Percentiles rank a stretch among this genome's conserved stretches.
These are phyloP conservation scores for Hansenula sp. DNA, from an alignment of 1,139 yeast species.

Conservation along the genomic window DNA sequence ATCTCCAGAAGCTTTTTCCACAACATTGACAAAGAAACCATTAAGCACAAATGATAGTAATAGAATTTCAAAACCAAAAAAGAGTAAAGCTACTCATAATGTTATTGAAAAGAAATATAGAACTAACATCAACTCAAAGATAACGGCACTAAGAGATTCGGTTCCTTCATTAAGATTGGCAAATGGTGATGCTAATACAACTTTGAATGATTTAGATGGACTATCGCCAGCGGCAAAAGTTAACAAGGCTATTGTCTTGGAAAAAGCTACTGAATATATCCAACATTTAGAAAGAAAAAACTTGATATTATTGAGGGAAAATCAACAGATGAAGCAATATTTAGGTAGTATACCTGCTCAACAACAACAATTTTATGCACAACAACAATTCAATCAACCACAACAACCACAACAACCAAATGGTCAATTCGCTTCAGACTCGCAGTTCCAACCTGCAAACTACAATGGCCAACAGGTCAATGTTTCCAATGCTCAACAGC, in stretches of 20 bases:
- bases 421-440: slow-evolving; percentile 4
- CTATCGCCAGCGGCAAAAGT: slow-evolving; percentile 79
- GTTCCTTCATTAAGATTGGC: slow-evolving; percentile 56
- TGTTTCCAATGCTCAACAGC: slow-evolving; percentile 20
- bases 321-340: slow-evolving; percentile 41
- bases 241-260: slow-evolving; percentile 82
- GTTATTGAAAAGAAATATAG: slow-evolving; percentile 75
- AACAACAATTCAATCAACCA: slow-evolving; percentile 2
- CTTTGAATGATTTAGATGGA: slow-evolving; percentile 59
- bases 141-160: slow-evolving; percentile 59
- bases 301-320: slow-evolving; percentile 48
- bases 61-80: slow-evolving; percentile 24
- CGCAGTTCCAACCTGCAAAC: slow-evolving; percentile 19
- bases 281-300: slow-evolving; percentile 76
- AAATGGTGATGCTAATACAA: slow-evolving; percentile 16
- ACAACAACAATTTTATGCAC: slow-evolving; percentile 1
- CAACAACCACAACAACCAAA: not conserved
- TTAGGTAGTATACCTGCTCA: slow-evolving; percentile 13
- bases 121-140: slow-evolving; percentile 70
- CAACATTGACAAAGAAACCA: not conserved
- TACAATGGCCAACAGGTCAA: slow-evolving; percentile 20
- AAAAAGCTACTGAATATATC: slow-evolving; percentile 89
- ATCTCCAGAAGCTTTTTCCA: not conserved
- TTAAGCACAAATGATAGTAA: not conserved
- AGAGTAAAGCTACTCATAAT: slow-evolving; percentile 64